Evolutionary conservation across 1,139 yeast genomes (phyloP).

Genomic region (Saccharomyces pastorianus): DNA sequence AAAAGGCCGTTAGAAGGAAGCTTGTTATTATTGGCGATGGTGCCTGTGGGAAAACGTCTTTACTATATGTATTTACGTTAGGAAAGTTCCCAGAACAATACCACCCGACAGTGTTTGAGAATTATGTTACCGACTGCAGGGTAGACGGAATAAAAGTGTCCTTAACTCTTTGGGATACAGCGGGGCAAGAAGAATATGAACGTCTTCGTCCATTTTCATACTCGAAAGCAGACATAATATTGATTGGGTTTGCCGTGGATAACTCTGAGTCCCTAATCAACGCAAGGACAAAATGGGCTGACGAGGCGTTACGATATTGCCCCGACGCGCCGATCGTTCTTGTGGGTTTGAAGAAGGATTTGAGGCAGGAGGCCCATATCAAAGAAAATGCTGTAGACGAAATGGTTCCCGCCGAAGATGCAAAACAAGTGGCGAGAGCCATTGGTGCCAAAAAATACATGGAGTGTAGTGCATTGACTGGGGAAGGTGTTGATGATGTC

Average conservation of each 20-base stretch:
- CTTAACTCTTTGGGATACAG: slow-evolving; percentile 91
- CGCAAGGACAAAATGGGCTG: slow-evolving; percentile 66
- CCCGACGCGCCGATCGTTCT: slow-evolving; percentile 58
- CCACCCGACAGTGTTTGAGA: slow-evolving; percentile 93
- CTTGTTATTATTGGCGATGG: slow-evolving; percentile 92
- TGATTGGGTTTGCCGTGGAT: slow-evolving; percentile 66
- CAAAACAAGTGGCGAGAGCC: slow-evolving; percentile 50
- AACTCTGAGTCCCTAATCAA: slow-evolving; percentile 62
- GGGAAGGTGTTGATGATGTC: slow-evolving; percentile 76
- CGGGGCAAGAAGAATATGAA: slow-evolving; percentile 90
- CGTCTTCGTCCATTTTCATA: slow-evolving; percentile 66
- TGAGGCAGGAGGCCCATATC: slow-evolving; percentile 35
- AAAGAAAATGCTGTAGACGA: slow-evolving; percentile 26
- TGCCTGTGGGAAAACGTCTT: slow-evolving; percentile 89
- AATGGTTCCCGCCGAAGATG: slow-evolving; percentile 49
- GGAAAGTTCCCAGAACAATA: slow-evolving; percentile 77
- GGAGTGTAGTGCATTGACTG: slow-evolving; percentile 71
- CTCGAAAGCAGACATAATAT: slow-evolving; percentile 63
- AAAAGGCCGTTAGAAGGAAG: slow-evolving; percentile 51
- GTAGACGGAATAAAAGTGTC: slow-evolving; percentile 90
- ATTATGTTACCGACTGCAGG: slow-evolving; percentile 86
- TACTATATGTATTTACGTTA: slow-evolving; percentile 80
- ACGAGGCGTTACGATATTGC: slow-evolving; percentile 59
- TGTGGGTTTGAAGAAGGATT: slow-evolving; percentile 65
- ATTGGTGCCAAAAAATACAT: slow-evolving; percentile 64